phyloP scores from a whole-genome alignment of 805 yeast genomes.

The Metschnikowia borealis region DNA sequence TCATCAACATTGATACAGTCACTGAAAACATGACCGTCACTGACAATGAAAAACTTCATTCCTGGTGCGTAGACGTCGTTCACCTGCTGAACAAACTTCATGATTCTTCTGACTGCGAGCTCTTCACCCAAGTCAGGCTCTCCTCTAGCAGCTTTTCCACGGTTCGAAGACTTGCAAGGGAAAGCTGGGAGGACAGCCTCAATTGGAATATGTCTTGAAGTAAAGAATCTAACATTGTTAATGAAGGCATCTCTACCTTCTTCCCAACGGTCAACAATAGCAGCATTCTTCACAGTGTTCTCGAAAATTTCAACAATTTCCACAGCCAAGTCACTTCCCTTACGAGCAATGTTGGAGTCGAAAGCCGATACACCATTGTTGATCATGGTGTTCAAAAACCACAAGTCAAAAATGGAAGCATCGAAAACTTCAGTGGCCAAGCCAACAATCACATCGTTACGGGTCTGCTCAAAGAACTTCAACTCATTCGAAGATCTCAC shows the following conservation, averaged over 20 bases:
- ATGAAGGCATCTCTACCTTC: slow-evolving; percentile 37
- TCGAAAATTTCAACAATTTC: slow-evolving; percentile 42
- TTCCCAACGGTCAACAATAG: slow-evolving; percentile 47
- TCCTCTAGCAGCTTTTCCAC: slow-evolving; percentile 45
- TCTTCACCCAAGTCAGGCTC: slow-evolving; percentile 53
- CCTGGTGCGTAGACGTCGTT: slow-evolving; percentile 50
- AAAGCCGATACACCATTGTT: slow-evolving; percentile 15
- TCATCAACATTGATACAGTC: slow-evolving; percentile 64
- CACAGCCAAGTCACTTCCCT: slow-evolving; percentile 12
- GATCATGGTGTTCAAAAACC: slow-evolving; percentile 31
- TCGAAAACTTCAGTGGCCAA: slow-evolving; percentile 26
- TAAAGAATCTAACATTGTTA: slow-evolving; percentile 43
- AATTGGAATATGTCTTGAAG: slow-evolving; percentile 43
- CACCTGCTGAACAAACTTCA: slow-evolving; percentile 27
- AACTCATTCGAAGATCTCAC: slow-evolving; percentile 7
- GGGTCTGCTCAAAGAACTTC: slow-evolving; percentile 21
- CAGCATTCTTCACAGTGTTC: slow-evolving; percentile 44
- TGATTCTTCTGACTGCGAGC: slow-evolving; percentile 30
- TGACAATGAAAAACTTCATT: slow-evolving; percentile 50
- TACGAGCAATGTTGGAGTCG: slow-evolving; percentile 1
- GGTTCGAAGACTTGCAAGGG: slow-evolving; percentile 61
- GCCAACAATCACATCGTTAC: slow-evolving; percentile 21
- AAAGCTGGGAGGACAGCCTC: slow-evolving; percentile 62
- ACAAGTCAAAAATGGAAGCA: slow-evolving; percentile 25
- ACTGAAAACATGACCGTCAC: slow-evolving; percentile 64